Evolutionary conservation across 225 moss, liverwort and hornwort genomes (phyloP), one percentile per base, ranked within the genome.

Genomic region (Polytrichum formosum): DNA sequence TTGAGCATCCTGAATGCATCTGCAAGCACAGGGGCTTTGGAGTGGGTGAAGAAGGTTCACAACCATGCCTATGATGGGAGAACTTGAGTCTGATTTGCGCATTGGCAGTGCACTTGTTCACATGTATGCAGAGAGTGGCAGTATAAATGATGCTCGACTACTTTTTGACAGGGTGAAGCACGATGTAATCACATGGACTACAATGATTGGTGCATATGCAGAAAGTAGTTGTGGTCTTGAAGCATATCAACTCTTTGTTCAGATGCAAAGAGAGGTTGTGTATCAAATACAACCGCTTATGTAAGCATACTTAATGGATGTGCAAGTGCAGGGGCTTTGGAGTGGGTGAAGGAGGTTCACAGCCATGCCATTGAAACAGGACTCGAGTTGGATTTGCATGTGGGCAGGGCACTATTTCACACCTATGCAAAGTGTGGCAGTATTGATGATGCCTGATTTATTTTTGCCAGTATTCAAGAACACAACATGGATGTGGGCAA

Each of bases 91-190:
- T 6, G 31, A 66, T 66, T 29, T 66, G n/a, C 21, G 31, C 20
- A 22, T 66, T 20, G 66, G 30, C 5, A 66, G n/a, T 66, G 30
- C 66, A 7, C 66, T 66, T 9, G 37, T 66, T 6, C n/a, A 66
- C 37, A 66, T 66, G 66, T 66, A 66, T 66, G 66, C 66, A 46
- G 35, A 66, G n/a, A 30, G 66, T 66, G 66, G 37, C 7, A 66
- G 66, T 33, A 21, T 66, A 9, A 33, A 25, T 6, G 66, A 46
- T 66, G 66, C 37, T 4, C 37, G 66, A 33, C 66, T 66, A 66
- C 31, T 66, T 20, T 66, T 66, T 66, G 33, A 66, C 31, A 9
- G 9, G 22, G 46, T 66, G 66, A 35, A 66, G 33, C 66, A 10
- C 19, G 10, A 33, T 66, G 37, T 33, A 21, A 66, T 66, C 7